These are phyloP conservation scores for Erysiphe neolycopersici DNA, from an alignment of 2,329 filamentous ascomycete species.

Conservation along the genomic window DNA sequence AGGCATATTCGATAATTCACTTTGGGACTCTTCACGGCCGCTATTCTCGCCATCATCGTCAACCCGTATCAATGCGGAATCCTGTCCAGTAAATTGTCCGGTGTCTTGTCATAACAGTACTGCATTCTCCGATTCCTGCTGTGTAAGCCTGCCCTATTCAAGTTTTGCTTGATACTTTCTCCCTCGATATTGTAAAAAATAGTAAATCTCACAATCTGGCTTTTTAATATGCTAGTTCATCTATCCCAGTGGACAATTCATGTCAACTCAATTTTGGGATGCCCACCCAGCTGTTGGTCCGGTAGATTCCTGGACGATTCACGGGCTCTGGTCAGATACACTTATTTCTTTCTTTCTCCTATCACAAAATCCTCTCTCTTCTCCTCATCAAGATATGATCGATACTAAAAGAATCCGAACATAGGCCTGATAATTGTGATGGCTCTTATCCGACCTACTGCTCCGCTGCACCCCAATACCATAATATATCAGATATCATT, in stretches of 20 bases:
- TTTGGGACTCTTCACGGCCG: too few relatives aligned
- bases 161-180: neutral
- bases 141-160: slow-evolving; percentile 12
- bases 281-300: slow-evolving; percentile 33
- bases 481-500: slow-evolving; percentile 37
- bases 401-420: neutral
- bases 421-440: slow-evolving; percentile 33
- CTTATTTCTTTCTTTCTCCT: neutral
- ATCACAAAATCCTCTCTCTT: neutral
- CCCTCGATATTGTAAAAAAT: neutral
- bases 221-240: slow-evolving; percentile 22
- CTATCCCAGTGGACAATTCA: slow-evolving; percentile 39
- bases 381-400: neutral
- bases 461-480: slow-evolving; percentile 32
- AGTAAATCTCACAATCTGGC: neutral
- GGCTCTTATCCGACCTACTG: slow-evolving; percentile 42
- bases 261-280: slow-evolving; percentile 61
- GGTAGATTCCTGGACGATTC: slow-evolving; percentile 44
- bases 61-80: neutral
- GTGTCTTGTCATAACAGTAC: slow-evolving; percentile 30
- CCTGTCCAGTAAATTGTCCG: neutral
- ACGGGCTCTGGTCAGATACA: slow-evolving; percentile 26
- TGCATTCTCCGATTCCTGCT: slow-evolving; percentile 34
- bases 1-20: too few relatives aligned
- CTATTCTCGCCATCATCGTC: neutral